phyloP scores from a whole-genome alignment of 805 yeast genomes.

The Citeromyces nyonsensis region DNA sequence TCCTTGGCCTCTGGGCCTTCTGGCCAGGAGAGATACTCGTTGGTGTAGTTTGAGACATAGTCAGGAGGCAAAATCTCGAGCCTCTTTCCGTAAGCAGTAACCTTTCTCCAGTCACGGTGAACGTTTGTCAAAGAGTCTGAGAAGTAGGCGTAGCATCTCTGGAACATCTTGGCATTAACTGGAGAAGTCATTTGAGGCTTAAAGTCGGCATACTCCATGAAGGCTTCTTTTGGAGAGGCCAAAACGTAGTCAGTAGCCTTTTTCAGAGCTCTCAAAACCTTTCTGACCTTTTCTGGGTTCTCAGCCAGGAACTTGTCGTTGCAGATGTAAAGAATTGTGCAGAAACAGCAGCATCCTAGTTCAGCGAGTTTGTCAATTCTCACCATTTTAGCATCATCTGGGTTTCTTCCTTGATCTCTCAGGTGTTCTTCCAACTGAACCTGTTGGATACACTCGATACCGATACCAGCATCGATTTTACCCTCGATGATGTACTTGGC shows the following conservation, averaged over 20 bases:
- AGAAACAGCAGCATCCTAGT: constrained; percentile 44
- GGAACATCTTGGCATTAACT: constrained; percentile 27
- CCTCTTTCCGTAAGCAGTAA: constrained; percentile 38
- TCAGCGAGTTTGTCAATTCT: constrained; percentile 41
- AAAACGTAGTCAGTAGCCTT: constrained; percentile 33
- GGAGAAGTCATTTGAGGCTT: constrained; percentile 28
- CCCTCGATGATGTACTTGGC: constrained; percentile 40
- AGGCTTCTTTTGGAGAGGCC: constrained; percentile 25
- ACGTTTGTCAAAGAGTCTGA: constrained; percentile 35
- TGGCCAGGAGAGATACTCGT: constrained; percentile 31
- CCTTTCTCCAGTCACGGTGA: constrained; percentile 41
- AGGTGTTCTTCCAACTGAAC: constrained; percentile 38
- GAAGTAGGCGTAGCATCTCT: constrained; percentile 39
- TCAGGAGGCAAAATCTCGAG: constrained; percentile 32
- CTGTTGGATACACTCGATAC: constrained; percentile 44
- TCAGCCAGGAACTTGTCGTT: constrained; percentile 30
- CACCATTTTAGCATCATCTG: constrained; percentile 34
- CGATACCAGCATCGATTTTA: constrained; percentile 40
- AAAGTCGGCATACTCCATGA: constrained; percentile 26
- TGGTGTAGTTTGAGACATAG: constrained; percentile 31
- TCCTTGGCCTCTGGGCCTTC: constrained; percentile 31
- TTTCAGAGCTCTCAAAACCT: constrained; percentile 30
- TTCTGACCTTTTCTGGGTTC: constrained; percentile 27
- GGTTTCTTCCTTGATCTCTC: constrained; percentile 23
- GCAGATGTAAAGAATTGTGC: constrained; percentile 35